Evolutionary conservation across 169 alveolate species (phyloP), one percentile per base, ranked within the genome.

Genomic region (Eimeria falciformis): DNA sequence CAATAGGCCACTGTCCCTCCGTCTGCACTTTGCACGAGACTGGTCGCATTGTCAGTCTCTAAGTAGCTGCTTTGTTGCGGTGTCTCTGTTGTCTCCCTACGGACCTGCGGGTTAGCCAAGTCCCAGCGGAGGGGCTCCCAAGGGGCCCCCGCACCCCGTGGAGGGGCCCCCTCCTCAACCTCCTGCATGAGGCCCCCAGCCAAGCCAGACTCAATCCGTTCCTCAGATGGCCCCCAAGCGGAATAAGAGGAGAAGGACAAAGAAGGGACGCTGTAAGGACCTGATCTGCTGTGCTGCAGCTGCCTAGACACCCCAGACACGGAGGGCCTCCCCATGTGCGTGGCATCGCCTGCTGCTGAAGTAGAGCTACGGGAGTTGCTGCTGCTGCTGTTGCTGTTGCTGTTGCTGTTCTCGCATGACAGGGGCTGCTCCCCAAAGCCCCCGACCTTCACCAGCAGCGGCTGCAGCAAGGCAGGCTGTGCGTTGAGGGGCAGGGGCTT

Each of bases 11-110:
- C 75, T 3, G 45, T 82, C 9, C 77, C 21, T 0, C 93, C 93
- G 45, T 88, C 93, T 5, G 85, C 86, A 62, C 93, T 88, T 56
- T 88, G 93, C n/a, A 88, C 50, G 14, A 88, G 66, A 47, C 86
- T 23, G 29, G 78, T 17, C 12, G 93, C 93, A 50, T 88, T 88
- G 46, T 88, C 88, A 7, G 66, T 33, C 29, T 88, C 82, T 5
- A 37, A 33, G 69, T 84, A 84, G 33, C 33, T 23, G 7, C 53
- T 56, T 43, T 12, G 37, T 0, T 6, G 58, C 73, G 12, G 73
- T 12, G 73, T 37, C 83, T 40, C 58, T 17, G 83, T 53, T 11
- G 62, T 37, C n/a, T 37, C 23, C 53, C 29, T 71, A 37, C 29
- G 46, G 50, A 53, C 43, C 47, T 18, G 45, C 47, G 78, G 45